phyloP scores from a whole-genome alignment of 305 asterid genomes.

The Fraxinus xanthoxyloides region DNA sequence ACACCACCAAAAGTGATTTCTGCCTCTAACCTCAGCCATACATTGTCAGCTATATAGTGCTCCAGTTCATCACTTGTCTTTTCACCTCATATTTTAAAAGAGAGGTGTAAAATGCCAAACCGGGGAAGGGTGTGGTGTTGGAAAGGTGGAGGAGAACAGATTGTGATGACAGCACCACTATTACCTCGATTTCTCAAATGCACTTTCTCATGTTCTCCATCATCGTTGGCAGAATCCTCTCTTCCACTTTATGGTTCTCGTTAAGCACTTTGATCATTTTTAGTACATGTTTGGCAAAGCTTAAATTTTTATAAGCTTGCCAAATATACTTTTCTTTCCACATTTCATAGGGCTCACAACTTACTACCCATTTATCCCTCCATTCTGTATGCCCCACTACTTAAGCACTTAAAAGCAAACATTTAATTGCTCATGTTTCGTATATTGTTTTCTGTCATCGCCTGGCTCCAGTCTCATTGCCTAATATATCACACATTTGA shows the following conservation, averaged over 20 bases:
- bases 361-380: not conserved
- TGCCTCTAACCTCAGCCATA: not conserved
- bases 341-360: not conserved
- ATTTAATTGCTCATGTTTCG: not conserved
- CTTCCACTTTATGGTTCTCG: not conserved
- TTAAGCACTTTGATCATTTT: not conserved
- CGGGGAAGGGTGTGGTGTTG: not conserved
- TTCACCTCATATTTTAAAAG: not conserved
- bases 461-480: not conserved
- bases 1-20: not conserved
- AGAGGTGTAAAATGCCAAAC: not conserved
- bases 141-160: not conserved
- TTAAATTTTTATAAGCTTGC: not conserved
- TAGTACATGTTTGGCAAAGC: not conserved
- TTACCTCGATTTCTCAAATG: not conserved
- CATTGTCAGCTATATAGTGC: not conserved
- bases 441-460: not conserved
- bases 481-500: not conserved
- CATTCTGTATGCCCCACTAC: not conserved
- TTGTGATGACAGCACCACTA: not conserved
- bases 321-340: not conserved
- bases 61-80: not conserved
- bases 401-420: not conserved
- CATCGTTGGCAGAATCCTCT: slow-evolving; percentile 11
- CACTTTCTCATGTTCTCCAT: not conserved